Evolutionary conservation across 2,329 filamentous ascomycete species (phyloP).

Genomic region (Pseudogymnoascus sp.): DNA sequence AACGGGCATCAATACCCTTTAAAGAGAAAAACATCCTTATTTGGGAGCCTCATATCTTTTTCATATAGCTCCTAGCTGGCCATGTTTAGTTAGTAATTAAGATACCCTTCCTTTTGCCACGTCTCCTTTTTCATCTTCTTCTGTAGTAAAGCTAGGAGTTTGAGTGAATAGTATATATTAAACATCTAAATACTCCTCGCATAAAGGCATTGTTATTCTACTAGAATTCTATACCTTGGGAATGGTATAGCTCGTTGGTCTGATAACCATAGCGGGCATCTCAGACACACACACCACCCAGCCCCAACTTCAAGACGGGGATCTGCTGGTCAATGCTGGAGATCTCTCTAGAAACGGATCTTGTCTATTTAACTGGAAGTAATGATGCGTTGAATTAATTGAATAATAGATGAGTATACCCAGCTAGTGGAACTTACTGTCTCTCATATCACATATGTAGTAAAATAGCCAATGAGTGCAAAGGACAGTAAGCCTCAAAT

Average conservation of each 20-base stretch:
- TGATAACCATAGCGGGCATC: conserved; percentile 75
- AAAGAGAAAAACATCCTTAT: background rate
- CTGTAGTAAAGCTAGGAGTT: background rate
- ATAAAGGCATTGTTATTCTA: too few species aligned
- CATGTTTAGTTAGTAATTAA: background rate
- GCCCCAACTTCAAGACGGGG: conserved; percentile 62
- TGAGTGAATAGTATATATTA: too few species aligned
- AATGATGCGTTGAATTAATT: background rate
- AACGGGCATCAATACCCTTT: background rate
- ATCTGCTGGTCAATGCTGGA: conserved; percentile 83
- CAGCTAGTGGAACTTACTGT: background rate
- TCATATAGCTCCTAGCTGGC: too few species aligned
- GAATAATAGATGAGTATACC: background rate
- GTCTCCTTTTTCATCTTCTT: background rate
- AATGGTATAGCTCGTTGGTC: conserved; percentile 15
- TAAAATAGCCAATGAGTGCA: background rate
- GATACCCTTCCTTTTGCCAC: background rate
- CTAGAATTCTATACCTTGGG: background rate
- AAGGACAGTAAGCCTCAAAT: background rate
- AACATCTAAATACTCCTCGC: too few species aligned
- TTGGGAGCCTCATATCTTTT: background rate
- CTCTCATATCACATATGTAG: background rate
- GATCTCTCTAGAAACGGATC: conserved; percentile 73
- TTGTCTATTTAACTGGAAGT: background rate
- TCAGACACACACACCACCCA: conserved; percentile 77